These are phyloP conservation scores for Poa pratensis DNA, from an alignment of 176 grass and related monocot genomes.

Conservation along the genomic window DNA sequence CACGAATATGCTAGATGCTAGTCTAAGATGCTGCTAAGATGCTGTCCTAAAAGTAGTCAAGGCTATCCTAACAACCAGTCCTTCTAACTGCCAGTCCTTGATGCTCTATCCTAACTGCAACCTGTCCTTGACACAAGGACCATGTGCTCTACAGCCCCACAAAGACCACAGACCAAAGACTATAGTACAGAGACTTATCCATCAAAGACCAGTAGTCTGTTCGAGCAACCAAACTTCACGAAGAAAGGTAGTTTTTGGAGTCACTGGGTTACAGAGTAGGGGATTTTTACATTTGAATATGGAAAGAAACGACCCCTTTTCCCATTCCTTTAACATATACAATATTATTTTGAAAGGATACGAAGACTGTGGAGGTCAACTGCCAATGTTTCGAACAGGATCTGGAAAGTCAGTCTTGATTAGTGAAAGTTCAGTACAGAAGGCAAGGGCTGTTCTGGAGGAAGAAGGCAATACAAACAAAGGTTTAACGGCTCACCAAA, in stretches of 20 bases:
- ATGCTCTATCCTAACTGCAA: no score
- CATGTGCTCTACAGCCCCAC: no score
- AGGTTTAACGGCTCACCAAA: constrained; percentile 27
- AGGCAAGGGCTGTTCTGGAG: constrained; percentile 66
- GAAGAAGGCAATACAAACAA: constrained; percentile 38
- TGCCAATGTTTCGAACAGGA: constrained; percentile 71
- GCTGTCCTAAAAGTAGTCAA: no score
- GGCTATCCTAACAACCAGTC: no score
- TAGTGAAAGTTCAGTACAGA: constrained; percentile 55
- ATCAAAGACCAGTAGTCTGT: constrained; percentile 18
- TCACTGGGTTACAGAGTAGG: not conserved
- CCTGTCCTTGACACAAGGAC: no score
- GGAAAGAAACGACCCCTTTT: constrained; percentile 15
- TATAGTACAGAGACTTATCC: no score
- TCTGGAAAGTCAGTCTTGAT: constrained; percentile 65
- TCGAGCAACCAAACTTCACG: constrained; percentile 45
- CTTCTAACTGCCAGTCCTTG: no score
- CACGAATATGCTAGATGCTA: no score
- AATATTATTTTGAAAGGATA: constrained; percentile 41
- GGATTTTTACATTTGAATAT: constrained; percentile 6
- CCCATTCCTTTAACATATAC: constrained; percentile 5
- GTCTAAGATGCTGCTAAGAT: no score
- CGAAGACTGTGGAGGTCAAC: constrained; percentile 34
- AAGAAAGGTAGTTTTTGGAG: constrained; percentile 42
- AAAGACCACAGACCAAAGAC: no score